A percentile compares a stretch with the other conserved stretches of the same genome.
These are phyloP conservation scores for Solanum ahanhuiri DNA, from an alignment of 257 asterid genomes.

Conservation along the genomic window DNA sequence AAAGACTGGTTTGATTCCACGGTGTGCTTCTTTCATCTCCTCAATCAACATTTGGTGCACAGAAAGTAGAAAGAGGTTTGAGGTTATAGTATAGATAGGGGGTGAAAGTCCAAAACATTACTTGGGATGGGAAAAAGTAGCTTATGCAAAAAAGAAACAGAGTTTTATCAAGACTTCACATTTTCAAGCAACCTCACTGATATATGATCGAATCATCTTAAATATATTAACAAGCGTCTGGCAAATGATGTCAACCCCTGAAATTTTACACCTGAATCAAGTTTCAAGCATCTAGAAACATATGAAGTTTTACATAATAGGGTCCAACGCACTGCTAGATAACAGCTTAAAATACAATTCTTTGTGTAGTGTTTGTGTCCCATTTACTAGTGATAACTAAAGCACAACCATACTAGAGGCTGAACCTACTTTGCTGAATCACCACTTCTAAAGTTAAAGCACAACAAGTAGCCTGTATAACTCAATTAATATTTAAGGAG, in stretches of 20 bases:
- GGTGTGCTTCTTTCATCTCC: background rate
- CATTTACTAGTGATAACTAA: background rate
- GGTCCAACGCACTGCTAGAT: background rate
- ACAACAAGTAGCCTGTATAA: background rate
- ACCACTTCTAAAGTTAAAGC: background rate
- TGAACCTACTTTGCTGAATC: background rate
- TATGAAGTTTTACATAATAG: background rate
- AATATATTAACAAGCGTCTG: background rate
- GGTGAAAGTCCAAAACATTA: background rate
- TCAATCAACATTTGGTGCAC: background rate
- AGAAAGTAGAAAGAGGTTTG: background rate
- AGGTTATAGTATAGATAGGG: background rate
- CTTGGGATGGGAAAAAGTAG: background rate
- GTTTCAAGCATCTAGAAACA: background rate
- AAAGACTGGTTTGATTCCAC: background rate
- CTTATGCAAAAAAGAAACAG: background rate
- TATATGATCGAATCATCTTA: background rate
- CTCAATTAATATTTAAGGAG: background rate
- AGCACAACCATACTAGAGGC: background rate
- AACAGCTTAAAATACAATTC: background rate
- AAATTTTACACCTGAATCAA: background rate
- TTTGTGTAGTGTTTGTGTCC: background rate
- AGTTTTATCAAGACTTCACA: background rate
- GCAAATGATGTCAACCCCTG: background rate
- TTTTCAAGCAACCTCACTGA: background rate